Percentiles rank a stretch among this genome's conserved stretches.
Conservation (phyloP, 805 yeast species). For the Wickerhamomyces sydowiorum region DNA sequence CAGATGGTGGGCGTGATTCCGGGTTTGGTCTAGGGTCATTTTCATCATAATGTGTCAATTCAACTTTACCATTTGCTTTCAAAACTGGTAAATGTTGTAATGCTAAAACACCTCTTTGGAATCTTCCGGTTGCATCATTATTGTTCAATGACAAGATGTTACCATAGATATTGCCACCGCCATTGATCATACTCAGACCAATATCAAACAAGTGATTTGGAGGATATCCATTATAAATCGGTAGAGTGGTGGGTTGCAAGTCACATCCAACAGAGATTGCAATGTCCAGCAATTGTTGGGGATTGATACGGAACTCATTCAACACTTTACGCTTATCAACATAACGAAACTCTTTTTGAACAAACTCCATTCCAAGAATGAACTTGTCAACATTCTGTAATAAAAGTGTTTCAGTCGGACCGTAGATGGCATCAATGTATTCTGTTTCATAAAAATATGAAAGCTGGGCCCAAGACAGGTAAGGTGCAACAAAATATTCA, state of each 20-base stretch:
- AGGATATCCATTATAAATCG: constrained; percentile 31
- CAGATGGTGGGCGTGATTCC: constrained; percentile 46
- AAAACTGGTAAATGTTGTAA: constrained; percentile 71
- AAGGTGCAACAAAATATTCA: constrained; percentile 78
- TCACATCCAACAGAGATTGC: constrained; percentile 76
- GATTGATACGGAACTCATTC: constrained; percentile 51
- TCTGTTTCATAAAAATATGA: constrained; percentile 56
- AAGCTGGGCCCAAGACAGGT: constrained; percentile 72
- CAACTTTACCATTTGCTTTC: constrained; percentile 62
- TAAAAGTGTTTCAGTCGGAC: constrained; percentile 76
- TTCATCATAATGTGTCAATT: constrained; percentile 42
- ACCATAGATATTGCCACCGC: constrained; percentile 42
- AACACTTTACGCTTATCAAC: constrained; percentile 55
- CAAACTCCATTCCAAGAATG: constrained; percentile 66
- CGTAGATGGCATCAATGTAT: constrained; percentile 70
- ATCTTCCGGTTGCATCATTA: constrained; percentile 40
- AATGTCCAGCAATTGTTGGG: constrained; percentile 68
- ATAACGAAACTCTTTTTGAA: constrained; percentile 58
- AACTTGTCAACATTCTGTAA: constrained; percentile 59
- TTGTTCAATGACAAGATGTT: constrained; percentile 41
- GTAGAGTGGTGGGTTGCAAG: constrained; percentile 60
- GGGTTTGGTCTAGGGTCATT: not conserved
- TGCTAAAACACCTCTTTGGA: constrained; percentile 64
- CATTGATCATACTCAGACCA: constrained; percentile 33
- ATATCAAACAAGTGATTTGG: constrained; percentile 24